These are phyloP conservation scores for Halophytophthora polymorphica DNA, from an alignment of 352 stramenopile species.

Conservation along the genomic window DNA sequence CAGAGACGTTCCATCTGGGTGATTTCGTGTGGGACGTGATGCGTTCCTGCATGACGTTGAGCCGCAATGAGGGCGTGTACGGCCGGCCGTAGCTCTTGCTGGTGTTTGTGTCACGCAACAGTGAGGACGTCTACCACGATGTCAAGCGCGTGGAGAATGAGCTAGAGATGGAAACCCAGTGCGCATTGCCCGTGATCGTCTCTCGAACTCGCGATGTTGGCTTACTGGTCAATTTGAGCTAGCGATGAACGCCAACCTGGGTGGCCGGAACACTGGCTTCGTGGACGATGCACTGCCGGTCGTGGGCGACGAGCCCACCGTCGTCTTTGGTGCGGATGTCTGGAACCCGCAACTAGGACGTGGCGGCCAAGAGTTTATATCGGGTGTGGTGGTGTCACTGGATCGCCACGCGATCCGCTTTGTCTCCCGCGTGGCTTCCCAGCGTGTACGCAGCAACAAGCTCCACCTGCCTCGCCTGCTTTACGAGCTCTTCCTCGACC, in stretches of 20 bases:
- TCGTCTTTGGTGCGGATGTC: conserved; percentile 62
- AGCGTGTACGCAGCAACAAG: conserved; percentile 31
- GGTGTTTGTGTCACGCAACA: conserved; percentile 27
- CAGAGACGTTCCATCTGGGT: conserved; percentile 28
- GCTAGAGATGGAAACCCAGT: conserved; percentile 50
- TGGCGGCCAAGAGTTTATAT: too few relatives aligned
- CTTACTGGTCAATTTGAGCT: conserved; percentile 44
- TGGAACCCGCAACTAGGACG: conserved; percentile 47
- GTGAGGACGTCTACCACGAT: conserved; percentile 26
- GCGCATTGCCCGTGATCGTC: conserved; percentile 35
- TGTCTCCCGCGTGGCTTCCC: conserved; percentile 36
- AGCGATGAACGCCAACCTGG: conserved; percentile 58
- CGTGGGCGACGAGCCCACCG: conserved; percentile 29
- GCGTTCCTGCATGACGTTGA: conserved; percentile 28
- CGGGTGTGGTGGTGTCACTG: conserved; percentile 54
- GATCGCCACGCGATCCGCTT: conserved; percentile 41
- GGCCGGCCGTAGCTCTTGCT: conserved; percentile 31
- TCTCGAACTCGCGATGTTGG: conserved; percentile 31
- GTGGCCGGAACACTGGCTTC: conserved; percentile 43
- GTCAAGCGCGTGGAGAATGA: conserved; percentile 52
- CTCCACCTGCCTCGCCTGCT: conserved; percentile 41
- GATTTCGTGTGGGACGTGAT: conserved; percentile 41
- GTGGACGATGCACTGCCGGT: conserved; percentile 25
- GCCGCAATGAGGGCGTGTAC: conserved; percentile 14
- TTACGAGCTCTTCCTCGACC: conserved; percentile 52